Evolutionary conservation across 768 basidiomycete genomes (phyloP), one percentile per base, ranked within the genome.

Genomic region (Russula lepida): DNA sequence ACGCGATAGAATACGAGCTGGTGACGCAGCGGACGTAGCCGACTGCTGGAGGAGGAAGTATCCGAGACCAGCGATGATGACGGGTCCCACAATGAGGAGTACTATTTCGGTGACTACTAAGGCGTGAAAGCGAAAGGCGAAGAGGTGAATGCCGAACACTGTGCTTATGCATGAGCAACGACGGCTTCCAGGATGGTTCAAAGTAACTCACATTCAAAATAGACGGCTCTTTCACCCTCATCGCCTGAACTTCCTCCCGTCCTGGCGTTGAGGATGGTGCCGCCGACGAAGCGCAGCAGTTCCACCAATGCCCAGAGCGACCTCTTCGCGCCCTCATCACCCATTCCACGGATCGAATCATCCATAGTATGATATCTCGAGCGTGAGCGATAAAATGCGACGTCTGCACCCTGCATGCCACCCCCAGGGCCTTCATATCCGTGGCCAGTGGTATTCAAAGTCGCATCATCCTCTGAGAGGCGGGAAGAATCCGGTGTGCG

Each of bases 291-390:
- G 53, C 76, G 72, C 0, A 83, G 74, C 1, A 78, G 76, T 63
- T 92, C 87, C 81, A 92, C 81, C 85, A 91, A 88, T 3, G 83
- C 78, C 89, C 89, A 92, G 9, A 93, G 73, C 8, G 85, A 74
- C 37, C 74, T 78, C 65, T 78, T 76, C 13, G 78, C 76, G 0
- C 84, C 85, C 2, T 75, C 69, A 32, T 78, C 48, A 1, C 70
- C 71, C 67, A 77, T 83, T 54, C 80, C 80, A 7, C 85, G 75
- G 47, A 91, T 77, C 1, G 83, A 78, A 68, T 92, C 90, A 44
- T 81, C 81, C 68, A 79, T 80, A 0, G 90, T 92, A 69, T 93
- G 91, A 65, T 92, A 92, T 63, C 77, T 79, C 62, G 85, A 84
- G 46, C 90, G 78, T 1, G 83, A 82, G 60, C 78, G 80, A 71